phyloP scores from a whole-genome alignment of 495 filamentous ascomycete species.

The Penicillium chermesinum region DNA sequence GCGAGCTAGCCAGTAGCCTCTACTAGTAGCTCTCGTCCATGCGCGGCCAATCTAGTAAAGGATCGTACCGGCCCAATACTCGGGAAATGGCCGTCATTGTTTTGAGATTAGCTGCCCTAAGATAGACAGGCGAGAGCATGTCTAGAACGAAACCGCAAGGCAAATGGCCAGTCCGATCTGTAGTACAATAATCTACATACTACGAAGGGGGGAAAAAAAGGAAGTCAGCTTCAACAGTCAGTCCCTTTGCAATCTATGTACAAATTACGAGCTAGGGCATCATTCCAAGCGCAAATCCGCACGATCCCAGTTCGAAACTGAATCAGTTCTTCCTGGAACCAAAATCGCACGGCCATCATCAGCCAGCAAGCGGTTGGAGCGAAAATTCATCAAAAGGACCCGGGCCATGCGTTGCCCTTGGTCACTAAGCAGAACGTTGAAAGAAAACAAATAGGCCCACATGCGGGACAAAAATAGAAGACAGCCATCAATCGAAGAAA shows the following conservation, averaged over 20 bases:
- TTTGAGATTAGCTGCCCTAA: too few species aligned
- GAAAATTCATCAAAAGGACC: neutral
- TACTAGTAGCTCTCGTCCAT: too few species aligned
- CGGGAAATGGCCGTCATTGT: too few species aligned
- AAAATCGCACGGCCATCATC: neutral
- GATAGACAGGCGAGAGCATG: too few species aligned
- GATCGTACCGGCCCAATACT: too few species aligned
- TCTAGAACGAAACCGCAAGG: too few species aligned
- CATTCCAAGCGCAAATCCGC: neutral
- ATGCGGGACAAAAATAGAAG: constrained; percentile 9
- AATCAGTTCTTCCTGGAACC: constrained; percentile 4
- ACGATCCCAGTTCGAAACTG: constrained; percentile 5
- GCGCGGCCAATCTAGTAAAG: too few species aligned
- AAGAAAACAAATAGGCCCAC: constrained; percentile 9
- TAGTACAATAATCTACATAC: too few species aligned
- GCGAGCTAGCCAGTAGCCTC: too few species aligned
- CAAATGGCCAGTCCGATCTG: too few species aligned
- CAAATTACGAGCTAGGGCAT: constrained; percentile 10
- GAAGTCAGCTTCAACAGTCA: constrained; percentile 15
- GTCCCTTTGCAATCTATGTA: constrained; percentile 25
- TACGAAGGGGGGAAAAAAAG: neutral
- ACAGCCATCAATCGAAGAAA: constrained; percentile 17
- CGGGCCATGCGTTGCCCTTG: neutral
- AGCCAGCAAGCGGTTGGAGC: neutral
- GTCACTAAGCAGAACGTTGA: constrained; percentile 7